Percentiles rank a stretch among this genome's conserved stretches.
These are phyloP conservation scores for Eucalyptus melliodora DNA, from an alignment of 345 rosid genomes.

Conservation along the genomic window DNA sequence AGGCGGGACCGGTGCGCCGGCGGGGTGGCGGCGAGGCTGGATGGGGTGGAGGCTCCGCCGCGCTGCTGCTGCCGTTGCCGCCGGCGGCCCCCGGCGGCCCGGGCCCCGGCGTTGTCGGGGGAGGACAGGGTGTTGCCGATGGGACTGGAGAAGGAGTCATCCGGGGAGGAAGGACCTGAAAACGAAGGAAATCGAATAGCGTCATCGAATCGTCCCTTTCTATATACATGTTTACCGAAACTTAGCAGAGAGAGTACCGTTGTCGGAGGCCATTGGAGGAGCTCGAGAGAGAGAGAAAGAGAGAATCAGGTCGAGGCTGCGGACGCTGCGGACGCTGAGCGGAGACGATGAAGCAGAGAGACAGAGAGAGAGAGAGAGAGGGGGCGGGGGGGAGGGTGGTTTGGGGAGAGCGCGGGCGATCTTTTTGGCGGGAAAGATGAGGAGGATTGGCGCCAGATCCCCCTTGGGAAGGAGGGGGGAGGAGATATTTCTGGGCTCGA, in stretches of 20 bases:
- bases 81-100: neutral
- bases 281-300: neutral
- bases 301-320: neutral
- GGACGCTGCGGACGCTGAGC: neutral
- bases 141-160: slow-evolving; percentile 52
- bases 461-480: neutral
- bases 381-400: neutral
- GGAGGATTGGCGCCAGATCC: slow-evolving; percentile 43
- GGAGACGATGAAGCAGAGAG: slow-evolving; percentile 48
- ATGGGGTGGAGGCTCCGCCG: slow-evolving; percentile 14
- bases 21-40: slow-evolving; percentile 13
- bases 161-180: slow-evolving; percentile 66
- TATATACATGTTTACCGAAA: neutral
- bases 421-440: slow-evolving; percentile 23
- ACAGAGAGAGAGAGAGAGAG: neutral
- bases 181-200: neutral
- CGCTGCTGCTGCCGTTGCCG: neutral
- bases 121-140: slow-evolving; percentile 54
- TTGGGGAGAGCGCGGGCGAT: neutral
- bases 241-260: neutral
- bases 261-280: neutral
- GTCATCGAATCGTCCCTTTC: neutral
- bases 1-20: slow-evolving; percentile 9
- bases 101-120: neutral
- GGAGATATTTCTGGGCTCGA: neutral